These are phyloP conservation scores for Polygonum maritimum DNA, from an alignment of 148 eudicot genomes.

Conservation along the genomic window DNA sequence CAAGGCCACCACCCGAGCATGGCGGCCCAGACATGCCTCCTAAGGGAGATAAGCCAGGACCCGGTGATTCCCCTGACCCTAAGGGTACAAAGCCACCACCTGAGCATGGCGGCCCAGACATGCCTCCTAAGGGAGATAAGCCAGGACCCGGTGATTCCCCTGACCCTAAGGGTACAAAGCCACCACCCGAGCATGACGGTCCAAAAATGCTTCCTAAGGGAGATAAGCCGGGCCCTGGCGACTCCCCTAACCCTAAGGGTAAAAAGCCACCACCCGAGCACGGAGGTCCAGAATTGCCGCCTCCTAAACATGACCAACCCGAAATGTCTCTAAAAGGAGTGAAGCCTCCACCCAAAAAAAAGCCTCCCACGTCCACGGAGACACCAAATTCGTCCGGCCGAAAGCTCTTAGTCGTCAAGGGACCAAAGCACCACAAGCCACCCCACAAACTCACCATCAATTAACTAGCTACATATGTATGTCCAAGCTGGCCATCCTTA, in stretches of 20 bases:
- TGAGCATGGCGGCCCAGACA: background rate
- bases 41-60: constrained; percentile 11
- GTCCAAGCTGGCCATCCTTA: background rate
- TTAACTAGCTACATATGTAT: background rate
- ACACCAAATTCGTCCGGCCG: background rate
- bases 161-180: constrained; percentile 14
- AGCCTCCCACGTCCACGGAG: background rate
- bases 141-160: background rate
- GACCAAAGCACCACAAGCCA: background rate
- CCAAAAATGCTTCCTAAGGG: background rate
- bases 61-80: background rate
- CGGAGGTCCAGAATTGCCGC: background rate
- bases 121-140: constrained; percentile 3
- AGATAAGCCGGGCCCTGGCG: constrained; percentile 11
- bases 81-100: constrained; percentile 11
- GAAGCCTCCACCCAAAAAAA: constrained; percentile 4
- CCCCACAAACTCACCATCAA: background rate
- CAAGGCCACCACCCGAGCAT: background rate
- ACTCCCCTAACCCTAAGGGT: constrained; percentile 21
- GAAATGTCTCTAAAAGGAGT: background rate
- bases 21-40: background rate
- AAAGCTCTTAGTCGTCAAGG: constrained; percentile 32
- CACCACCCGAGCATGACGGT: background rate
- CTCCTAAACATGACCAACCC: background rate
- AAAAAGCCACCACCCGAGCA: background rate